Evolutionary conservation across 1,284 basidiomycete genomes (phyloP).

Genomic region (Trichosporon ovoides): DNA sequence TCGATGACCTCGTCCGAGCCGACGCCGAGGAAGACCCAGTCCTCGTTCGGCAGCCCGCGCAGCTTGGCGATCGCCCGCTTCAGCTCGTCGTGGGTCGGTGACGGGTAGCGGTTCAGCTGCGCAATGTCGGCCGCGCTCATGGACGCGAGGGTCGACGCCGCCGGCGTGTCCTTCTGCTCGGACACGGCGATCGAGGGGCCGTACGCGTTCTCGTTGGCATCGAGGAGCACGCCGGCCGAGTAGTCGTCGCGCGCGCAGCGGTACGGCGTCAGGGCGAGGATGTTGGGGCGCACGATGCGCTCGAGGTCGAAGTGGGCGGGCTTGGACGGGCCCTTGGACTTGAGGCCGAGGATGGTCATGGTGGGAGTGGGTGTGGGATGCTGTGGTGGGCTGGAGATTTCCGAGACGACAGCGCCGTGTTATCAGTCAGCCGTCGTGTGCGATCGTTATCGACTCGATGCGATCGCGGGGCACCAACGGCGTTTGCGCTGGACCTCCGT

Average conservation of each 20-base stretch:
- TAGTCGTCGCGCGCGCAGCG: conserved; percentile 97
- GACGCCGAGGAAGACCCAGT: conserved; percentile 88
- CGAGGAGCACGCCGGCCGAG: conserved; percentile 84
- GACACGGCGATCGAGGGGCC: conserved; percentile 69
- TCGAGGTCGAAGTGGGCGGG: conserved; percentile 78
- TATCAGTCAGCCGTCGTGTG: background rate
- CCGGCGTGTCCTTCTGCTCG: conserved; percentile 10
- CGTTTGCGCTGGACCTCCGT: background rate
- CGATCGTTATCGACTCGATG: conserved; percentile 1
- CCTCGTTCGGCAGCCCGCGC: conserved; percentile 59
- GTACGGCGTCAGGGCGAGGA: conserved; percentile 86
- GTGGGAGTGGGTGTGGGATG: conserved; percentile 6
- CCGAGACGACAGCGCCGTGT: background rate
- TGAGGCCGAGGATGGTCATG: conserved; percentile 50
- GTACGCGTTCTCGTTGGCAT: conserved; percentile 95
- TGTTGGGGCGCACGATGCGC: conserved; percentile 84
- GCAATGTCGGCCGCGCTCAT: conserved; percentile 40
- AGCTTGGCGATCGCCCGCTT: conserved; percentile 70
- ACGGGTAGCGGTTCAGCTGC: conserved; percentile 49
- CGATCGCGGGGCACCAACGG: conserved; percentile 1
- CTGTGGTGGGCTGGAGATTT: background rate
- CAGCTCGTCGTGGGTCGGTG: conserved; percentile 58
- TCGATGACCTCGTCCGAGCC: conserved; percentile 98
- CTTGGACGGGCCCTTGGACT: conserved; percentile 50
- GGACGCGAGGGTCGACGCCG: conserved; percentile 32